Evolutionary conservation across 768 basidiomycete species (phyloP).

Genomic region (Naganishia randhawae): DNA sequence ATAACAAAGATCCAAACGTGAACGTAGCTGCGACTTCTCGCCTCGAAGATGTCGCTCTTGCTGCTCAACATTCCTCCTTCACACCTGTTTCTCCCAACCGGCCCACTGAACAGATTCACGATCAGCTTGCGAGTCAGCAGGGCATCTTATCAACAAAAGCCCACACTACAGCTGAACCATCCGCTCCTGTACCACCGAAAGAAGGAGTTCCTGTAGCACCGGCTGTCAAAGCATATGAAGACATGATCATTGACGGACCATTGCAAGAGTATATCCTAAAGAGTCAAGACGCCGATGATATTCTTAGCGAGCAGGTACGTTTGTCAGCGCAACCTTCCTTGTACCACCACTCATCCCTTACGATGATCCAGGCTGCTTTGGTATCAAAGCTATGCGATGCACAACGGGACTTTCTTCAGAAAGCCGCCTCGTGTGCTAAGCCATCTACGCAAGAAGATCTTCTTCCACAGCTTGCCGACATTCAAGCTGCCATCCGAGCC

Average conservation of each 20-base stretch:
- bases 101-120: constrained; percentile 39
- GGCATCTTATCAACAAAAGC: constrained; percentile 38
- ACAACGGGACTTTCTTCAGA: constrained; percentile 65
- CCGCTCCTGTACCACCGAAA: constrained; percentile 41
- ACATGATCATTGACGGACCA: constrained; percentile 67
- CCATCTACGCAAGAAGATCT: constrained; percentile 63
- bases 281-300: constrained; percentile 65
- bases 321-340: background rate
- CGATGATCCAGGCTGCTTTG: constrained; percentile 59
- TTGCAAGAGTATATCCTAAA: constrained; percentile 70
- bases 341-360: background rate
- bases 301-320: constrained; percentile 76
- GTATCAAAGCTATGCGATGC: constrained; percentile 66
- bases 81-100: constrained; percentile 42
- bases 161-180: constrained; percentile 31
- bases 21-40: constrained; percentile 88
- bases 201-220: constrained; percentile 52
- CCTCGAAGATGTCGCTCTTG: constrained; percentile 79
- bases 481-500: constrained; percentile 68
- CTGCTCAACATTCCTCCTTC: constrained; percentile 34
- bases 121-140: constrained; percentile 36
- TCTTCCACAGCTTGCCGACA: constrained; percentile 61
- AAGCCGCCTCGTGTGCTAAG: constrained; percentile 71
- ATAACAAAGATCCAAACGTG: background rate
- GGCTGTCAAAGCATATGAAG: constrained; percentile 69